Base-by-base conservation (phyloP, 805 yeast genomes). In the Sugiyamaella chiloensis region DNA sequence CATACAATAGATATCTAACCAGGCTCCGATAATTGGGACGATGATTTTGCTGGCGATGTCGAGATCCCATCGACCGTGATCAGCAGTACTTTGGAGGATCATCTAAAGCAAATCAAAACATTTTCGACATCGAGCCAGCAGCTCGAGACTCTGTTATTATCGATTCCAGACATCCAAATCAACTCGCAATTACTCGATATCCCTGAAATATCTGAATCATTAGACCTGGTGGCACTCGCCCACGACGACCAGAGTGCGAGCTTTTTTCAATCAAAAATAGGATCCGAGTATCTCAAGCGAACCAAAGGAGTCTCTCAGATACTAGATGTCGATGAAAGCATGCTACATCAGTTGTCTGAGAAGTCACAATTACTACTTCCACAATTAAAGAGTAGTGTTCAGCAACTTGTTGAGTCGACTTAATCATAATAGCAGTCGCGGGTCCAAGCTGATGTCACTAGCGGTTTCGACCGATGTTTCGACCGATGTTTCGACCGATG, bases 21-120 rank as follows among this genome's bases (percentile, higher is more conserved):
- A 35, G 44, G 35, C 21, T 16, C 50, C n/a, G 58, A 55, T 16
- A 44, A 39, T 90, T 87, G 68, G 95, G 95, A 4, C 71, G 77
- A 60, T 87, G 87, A 64, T 70, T 87, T 60, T 46, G 53, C 52
- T 30, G 63, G 60, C 9, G 63, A 55, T 6, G 40, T 61, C 12
- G 32, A 40, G 11, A 48, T 56, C 27, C 53, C 57, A 3, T 42
- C 36, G 3, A 24, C 40, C 3, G 30, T 52, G 12, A 42, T 26
- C 41, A 48, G 48, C 44, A 54, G 46, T 5, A 43, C 47, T 8
- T 53, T 62, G 34, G 30, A 45, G n/a, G 48, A 39, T 29, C 60
- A 61, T 34, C 34, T 55, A 26, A 32, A 42, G 24, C 29, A 34
- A 24, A 58, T 57, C 26, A 29, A 42, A 24, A 52, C 55, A 6